Evolutionary conservation across 192 early-diverging fungal species (phyloP), one percentile per base, ranked within the genome.

Genomic region (Helicostylum pulchrum): DNA sequence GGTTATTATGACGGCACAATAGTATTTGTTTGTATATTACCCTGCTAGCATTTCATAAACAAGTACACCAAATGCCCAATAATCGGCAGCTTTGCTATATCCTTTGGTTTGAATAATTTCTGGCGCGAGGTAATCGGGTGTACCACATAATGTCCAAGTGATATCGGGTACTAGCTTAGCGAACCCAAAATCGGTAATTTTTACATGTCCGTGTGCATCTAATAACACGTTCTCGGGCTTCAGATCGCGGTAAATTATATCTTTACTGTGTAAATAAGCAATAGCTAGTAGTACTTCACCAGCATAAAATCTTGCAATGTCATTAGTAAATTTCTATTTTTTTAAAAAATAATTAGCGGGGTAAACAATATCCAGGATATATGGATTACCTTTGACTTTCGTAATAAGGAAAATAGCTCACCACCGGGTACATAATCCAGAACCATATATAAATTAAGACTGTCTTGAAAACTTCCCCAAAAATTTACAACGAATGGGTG

Each of bases 121-220:
- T 39, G 92, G 92, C 19, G 92, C 92, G 4, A 94, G 77, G 68
- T 94, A 94, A 71, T 93, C 93, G 31, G 90, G 91, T 36, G 93
- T 94, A 11, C 93, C 93, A 68, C 93, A 94, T 53, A 94, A 72
- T 42, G 93, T 94, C 90, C 90, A 94, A 26, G 93, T 94, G 75
- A 91, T 57, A 36, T 74, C 72, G 11, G 31, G 26, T 34, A 94
- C 90, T 47, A 83, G 82, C 75, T 94, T 94, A 56, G 91, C 90
- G 80, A 94, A 94, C 11, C 93, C 93, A 80, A 94, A 94, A 75
- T 94, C 91, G 2, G 93, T 87, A 64, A 94, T 89, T 72, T 93
- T 94, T 72, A 94, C 84, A 70, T 94, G 85, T 2, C 93, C 93
- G 17, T 81, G 61, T 17, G 78, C 77, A 65, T 92, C 91, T 32